These are phyloP conservation scores for Fomitopsis pinicola DNA, from an alignment of 1,284 basidiomycete species.

Conservation along the genomic window DNA sequence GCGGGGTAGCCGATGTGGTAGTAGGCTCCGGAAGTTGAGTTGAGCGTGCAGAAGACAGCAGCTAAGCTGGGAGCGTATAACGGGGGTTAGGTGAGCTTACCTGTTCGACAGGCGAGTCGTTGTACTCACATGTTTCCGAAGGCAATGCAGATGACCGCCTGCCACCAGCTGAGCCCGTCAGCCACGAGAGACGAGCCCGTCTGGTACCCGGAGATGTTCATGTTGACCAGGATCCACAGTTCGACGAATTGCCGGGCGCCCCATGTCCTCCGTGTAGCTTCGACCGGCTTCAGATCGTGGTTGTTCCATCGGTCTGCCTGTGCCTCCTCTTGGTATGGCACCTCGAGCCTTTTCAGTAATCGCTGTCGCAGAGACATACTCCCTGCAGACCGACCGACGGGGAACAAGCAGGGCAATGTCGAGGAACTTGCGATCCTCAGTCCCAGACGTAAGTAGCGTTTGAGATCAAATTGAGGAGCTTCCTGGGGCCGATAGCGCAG, in stretches of 20 bases:
- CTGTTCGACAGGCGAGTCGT: neutral
- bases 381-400: neutral
- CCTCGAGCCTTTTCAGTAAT: conserved; percentile 13
- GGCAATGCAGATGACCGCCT: conserved; percentile 17
- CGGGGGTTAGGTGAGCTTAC: neutral
- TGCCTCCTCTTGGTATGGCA: conserved; percentile 10
- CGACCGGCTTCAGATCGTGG: conserved; percentile 18
- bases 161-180: conserved; percentile 18
- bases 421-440: neutral
- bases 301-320: conserved; percentile 17
- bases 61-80: neutral
- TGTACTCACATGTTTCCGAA: conserved; percentile 11
- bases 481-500: neutral
- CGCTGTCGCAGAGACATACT: neutral
- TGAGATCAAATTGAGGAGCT: neutral
- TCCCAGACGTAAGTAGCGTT: neutral
- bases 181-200: conserved; percentile 19
- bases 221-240: conserved; percentile 18
- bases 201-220: conserved; percentile 19
- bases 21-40: conserved; percentile 14
- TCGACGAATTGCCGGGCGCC: conserved; percentile 19
- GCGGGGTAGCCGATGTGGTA: conserved; percentile 20
- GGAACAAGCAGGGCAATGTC: neutral
- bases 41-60: conserved; percentile 3
- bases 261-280: conserved; percentile 18